Evolutionary conservation across 2,329 filamentous ascomycete species (phyloP), one percentile per base, ranked within the genome.

Genomic region (Parafenestella ontariensis): DNA sequence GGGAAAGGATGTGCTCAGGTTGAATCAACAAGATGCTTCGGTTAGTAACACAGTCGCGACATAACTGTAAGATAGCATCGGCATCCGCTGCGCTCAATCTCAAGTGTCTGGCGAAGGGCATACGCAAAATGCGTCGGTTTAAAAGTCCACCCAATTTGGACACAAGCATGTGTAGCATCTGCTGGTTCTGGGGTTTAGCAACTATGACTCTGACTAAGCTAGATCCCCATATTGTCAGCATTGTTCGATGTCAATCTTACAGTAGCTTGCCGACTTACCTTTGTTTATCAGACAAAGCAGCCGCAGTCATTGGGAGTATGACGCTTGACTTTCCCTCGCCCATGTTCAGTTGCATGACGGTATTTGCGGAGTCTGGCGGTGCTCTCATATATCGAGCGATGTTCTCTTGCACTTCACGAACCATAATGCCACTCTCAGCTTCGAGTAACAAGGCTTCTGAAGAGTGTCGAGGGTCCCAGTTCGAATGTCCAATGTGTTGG

Each of bases 371-470:
- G 8, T 61, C 50, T 2, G 54, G 47, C 1, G 66, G 65, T 0
- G 62, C 46, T 2, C 79, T 82, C 83, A 91, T 90, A 18, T 81
- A 66, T 0, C 52, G 40, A 0, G 87, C 84, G 45, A 91, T 85
- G 1, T 82, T 66, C 2, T 82, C 77, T 64, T 91, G 88, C 0
- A 85, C 81, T 0, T 78, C 65, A 0, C 89, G 82, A 8, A 92
- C 86, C 8, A 86, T 64, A 1, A 91, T 78, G 0, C 82, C 80
- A 29, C 80, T 85, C 48, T 91, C 88, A 0, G 88, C 76, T 66
- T 91, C 88, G 0, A 91, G 54, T 0, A 92, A 72, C 0, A 91
- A 74, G 54, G 79, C 86, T 20, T 91, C 88, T 0, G 88, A 86
- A 33, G 78, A 73, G 0, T 82, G 55, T 0, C 65, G 9, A 0